A percentile compares a stretch with the other conserved stretches of the same genome.
phyloP scores from a whole-genome alignment of 1,139 yeast genomes.

The Saccharomyces hybrid region DNA sequence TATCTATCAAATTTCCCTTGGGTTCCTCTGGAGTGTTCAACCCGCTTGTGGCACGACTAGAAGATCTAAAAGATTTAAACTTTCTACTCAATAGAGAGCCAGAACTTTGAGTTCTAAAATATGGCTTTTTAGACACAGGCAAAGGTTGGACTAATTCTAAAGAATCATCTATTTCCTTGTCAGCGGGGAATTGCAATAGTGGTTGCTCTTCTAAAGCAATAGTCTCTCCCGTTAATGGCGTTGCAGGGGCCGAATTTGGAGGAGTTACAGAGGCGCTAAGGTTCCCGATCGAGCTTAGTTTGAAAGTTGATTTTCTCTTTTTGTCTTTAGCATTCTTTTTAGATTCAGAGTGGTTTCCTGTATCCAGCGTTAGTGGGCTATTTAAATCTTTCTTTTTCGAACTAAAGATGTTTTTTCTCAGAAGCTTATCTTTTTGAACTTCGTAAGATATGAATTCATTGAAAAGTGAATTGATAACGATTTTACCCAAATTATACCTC shows the following conservation, averaged over 20 bases:
- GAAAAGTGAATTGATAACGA: slow-evolving; percentile 51
- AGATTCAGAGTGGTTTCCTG: neutral
- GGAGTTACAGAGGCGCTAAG: slow-evolving; percentile 2
- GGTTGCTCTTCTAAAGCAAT: slow-evolving; percentile 11
- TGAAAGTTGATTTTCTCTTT: slow-evolving; percentile 16
- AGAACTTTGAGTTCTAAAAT: slow-evolving; percentile 21
- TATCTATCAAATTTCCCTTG: neutral
- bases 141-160: slow-evolving; percentile 2
- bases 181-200: slow-evolving; percentile 1
- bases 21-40: slow-evolving; percentile 1
- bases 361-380: neutral
- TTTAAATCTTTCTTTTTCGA: slow-evolving; percentile 11
- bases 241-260: slow-evolving; percentile 3
- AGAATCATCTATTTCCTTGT: slow-evolving; percentile 1
- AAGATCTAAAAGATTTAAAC: slow-evolving; percentile 20
- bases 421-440: slow-evolving; percentile 34
- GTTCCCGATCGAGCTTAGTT: slow-evolving; percentile 8
- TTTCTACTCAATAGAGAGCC: slow-evolving; percentile 25
- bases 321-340: slow-evolving; percentile 10
- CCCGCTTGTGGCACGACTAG: slow-evolving; percentile 6
- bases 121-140: slow-evolving; percentile 4
- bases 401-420: slow-evolving; percentile 24
- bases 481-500: slow-evolving; percentile 49
- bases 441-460: slow-evolving; percentile 44
- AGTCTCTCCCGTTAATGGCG: slow-evolving; percentile 1